A percentile compares a stretch with the other conserved stretches of the same genome.
These are phyloP conservation scores for Mycena olivaceomarginata DNA, from an alignment of 768 basidiomycete genomes.

Conservation along the genomic window DNA sequence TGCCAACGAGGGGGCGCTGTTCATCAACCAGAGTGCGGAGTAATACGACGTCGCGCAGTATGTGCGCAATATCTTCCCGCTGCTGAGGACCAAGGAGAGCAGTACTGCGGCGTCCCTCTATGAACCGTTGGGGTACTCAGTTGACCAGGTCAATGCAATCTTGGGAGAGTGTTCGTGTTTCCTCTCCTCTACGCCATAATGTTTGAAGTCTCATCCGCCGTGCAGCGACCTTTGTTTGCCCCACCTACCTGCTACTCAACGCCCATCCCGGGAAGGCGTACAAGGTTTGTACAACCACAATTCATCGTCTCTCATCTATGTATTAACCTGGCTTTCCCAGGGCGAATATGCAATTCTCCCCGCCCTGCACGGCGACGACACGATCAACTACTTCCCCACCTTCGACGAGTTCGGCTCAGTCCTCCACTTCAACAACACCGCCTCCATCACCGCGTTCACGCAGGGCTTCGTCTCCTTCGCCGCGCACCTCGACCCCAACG, in stretches of 20 bases:
- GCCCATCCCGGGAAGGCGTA: constrained; percentile 23
- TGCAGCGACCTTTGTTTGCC: constrained; percentile 51
- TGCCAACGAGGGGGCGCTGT: constrained; percentile 48
- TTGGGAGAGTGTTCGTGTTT: constrained; percentile 49
- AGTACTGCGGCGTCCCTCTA: constrained; percentile 42
- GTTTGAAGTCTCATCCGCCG: neutral
- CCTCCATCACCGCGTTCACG: constrained; percentile 51
- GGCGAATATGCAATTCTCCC: constrained; percentile 49
- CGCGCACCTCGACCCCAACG: constrained; percentile 46
- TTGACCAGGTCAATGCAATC: constrained; percentile 43
- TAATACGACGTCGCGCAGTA: constrained; percentile 44
- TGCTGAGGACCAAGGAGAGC: constrained; percentile 5
- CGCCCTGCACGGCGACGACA: constrained; percentile 43
- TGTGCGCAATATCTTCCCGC: constrained; percentile 46
- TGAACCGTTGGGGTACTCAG: constrained; percentile 33
- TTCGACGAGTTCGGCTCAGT: neutral
- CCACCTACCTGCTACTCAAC: constrained; percentile 44
- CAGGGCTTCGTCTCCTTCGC: constrained; percentile 49
- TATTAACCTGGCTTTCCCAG: neutral
- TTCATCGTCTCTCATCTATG: neutral
- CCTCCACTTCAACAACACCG: constrained; percentile 43
- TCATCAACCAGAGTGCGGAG: constrained; percentile 41
- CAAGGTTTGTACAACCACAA: constrained; percentile 20
- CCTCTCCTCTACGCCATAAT: neutral
- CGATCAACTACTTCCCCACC: constrained; percentile 46